Evolutionary conservation across 768 basidiomycete species (phyloP).

Genomic region (Leccinum olivaceopallidum): DNA sequence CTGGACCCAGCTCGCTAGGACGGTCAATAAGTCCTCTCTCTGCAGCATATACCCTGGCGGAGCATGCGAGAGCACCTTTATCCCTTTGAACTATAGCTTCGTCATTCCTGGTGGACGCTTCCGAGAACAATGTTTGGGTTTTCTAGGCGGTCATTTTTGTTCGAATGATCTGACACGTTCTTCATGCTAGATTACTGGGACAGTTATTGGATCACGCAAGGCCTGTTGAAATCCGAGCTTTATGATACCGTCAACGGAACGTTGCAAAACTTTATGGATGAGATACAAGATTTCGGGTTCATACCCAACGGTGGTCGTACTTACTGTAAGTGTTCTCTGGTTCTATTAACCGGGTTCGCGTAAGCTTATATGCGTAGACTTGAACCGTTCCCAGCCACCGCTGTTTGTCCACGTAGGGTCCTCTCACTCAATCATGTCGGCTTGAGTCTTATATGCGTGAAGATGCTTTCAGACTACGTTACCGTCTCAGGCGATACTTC

Average conservation of each 20-base stretch:
- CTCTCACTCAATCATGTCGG: not conserved
- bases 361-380: conserved; percentile 43
- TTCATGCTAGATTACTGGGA: conserved; percentile 51
- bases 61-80: conserved; percentile 78
- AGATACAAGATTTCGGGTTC: conserved; percentile 81
- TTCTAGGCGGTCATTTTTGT: not conserved
- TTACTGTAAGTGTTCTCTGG: conserved; percentile 57
- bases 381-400: conserved; percentile 92
- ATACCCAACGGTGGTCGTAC: conserved; percentile 94
- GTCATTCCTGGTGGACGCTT: conserved; percentile 89
- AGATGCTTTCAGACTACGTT: conserved; percentile 93
- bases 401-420: conserved; percentile 72
- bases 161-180: not conserved
- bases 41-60: conserved; percentile 52
- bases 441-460: not conserved
- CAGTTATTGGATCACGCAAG: conserved; percentile 87
- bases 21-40: conserved; percentile 67
- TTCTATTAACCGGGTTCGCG: not conserved
- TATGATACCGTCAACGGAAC: conserved; percentile 72
- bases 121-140: conserved; percentile 74
- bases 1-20: conserved; percentile 79
- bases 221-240: conserved; percentile 79
- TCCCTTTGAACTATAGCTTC: conserved; percentile 90
- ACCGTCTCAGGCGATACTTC: conserved; percentile 64
- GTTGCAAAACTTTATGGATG: conserved; percentile 94